These are phyloP conservation scores for Umbelopsis sp. DNA, from an alignment of 192 early-diverging fungal species.

Conservation along the genomic window DNA sequence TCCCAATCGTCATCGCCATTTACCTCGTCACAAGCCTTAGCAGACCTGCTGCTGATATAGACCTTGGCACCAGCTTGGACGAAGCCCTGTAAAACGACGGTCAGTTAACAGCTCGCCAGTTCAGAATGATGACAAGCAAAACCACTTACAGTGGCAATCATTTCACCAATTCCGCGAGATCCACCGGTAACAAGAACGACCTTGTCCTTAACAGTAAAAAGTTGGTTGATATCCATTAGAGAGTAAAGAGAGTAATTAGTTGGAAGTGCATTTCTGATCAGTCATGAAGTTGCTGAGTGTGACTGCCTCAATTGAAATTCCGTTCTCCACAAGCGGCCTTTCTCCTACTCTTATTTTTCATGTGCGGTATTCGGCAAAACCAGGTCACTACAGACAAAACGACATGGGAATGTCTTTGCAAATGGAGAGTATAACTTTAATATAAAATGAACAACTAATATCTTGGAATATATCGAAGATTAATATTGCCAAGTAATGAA, in stretches of 20 bases:
- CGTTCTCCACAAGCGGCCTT: too few relatives aligned
- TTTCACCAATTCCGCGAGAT: slow-evolving; percentile 59
- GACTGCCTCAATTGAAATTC: too few relatives aligned
- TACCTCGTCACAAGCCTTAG: slow-evolving; percentile 51
- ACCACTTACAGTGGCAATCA: slow-evolving; percentile 49
- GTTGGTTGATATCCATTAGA: slow-evolving; percentile 54
- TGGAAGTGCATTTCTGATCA: too few relatives aligned
- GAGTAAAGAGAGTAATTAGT: background rate
- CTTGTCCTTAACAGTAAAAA: slow-evolving; percentile 73
- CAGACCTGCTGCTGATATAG: slow-evolving; percentile 87
- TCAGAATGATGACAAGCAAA: background rate
- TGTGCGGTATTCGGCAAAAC: too few relatives aligned
- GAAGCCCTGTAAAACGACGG: slow-evolving; percentile 50
- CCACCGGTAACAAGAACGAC: slow-evolving; percentile 84
- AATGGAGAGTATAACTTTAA: too few relatives aligned
- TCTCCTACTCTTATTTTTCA: too few relatives aligned
- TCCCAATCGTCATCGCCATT: background rate
- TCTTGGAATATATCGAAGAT: background rate
- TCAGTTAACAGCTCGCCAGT: background rate
- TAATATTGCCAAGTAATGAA: background rate
- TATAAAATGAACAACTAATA: too few relatives aligned
- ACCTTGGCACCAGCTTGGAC: slow-evolving; percentile 89
- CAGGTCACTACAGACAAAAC: too few relatives aligned
- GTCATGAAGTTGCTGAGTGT: too few relatives aligned
- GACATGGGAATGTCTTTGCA: too few relatives aligned